Percentiles rank a stretch among this genome's conserved stretches.
phyloP scores from a whole-genome alignment of 345 rosid genomes.

The Toxicodendron radicans region DNA sequence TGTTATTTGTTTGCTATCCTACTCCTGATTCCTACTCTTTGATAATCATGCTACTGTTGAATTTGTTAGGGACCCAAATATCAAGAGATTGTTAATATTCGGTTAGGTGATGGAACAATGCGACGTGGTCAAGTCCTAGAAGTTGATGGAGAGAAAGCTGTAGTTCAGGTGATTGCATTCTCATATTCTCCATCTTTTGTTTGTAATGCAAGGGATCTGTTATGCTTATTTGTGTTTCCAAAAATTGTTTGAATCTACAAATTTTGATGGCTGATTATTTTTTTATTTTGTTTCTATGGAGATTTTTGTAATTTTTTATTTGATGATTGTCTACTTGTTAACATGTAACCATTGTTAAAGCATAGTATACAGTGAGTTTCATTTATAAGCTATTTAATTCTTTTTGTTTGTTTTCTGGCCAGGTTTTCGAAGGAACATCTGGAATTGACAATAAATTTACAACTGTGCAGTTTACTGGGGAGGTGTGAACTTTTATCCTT shows the following conservation, averaged over 20 bases:
- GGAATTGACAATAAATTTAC: constrained; percentile 93
- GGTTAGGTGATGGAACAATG: constrained; percentile 87
- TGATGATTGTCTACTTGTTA: background rate
- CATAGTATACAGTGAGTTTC: background rate
- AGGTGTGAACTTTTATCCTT: constrained; percentile 40
- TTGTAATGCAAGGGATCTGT: background rate
- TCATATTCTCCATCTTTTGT: background rate
- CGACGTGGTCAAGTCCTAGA: constrained; percentile 97
- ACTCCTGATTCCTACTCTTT: background rate
- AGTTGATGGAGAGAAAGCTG: constrained; percentile 98
- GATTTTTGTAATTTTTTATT: background rate
- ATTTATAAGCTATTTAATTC: background rate
- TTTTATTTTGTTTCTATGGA: background rate
- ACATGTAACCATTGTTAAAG: background rate
- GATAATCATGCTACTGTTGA: background rate
- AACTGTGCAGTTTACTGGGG: constrained; percentile 93
- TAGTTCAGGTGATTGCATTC: constrained; percentile 69
- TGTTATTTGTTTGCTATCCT: background rate
- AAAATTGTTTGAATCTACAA: background rate
- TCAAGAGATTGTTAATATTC: constrained; percentile 95
- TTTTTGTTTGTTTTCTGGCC: constrained; percentile 15
- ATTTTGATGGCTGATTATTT: background rate
- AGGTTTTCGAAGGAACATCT: constrained; percentile 97
- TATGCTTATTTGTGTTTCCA: background rate
- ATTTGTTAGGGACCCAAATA: constrained; percentile 83